Evolutionary conservation across 2,329 filamentous ascomycete genomes (phyloP), one percentile per base, ranked within the genome.

Genomic region (Colletotrichum sp.): DNA sequence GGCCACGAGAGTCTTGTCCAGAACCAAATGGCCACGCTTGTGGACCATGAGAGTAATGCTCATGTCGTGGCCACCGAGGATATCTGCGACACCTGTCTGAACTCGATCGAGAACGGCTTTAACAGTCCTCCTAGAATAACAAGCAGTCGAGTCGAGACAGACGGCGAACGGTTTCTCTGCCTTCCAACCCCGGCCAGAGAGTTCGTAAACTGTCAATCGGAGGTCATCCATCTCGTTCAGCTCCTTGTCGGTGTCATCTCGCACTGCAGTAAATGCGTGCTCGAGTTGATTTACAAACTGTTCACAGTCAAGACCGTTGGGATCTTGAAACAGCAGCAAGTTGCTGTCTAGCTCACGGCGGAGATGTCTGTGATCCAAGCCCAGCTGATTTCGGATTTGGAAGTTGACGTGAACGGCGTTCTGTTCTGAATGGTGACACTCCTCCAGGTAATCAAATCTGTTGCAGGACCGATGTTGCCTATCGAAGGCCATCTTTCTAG

Each of bases 11-110:
- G 85, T 86, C 77, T 89, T 89, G 79, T 89, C 86, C n/a, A 90
- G 75, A 16, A 91, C 84, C 26, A 89, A 85, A 72, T 91, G 89
- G 1, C 89, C 89, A 59, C 89, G 86, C 79, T 91, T 91, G 77
- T 89, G 84, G 8, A 87, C 86, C 4, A 84, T 86, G 79, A 91
- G 82, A 26, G 85, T 87, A 67, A 90, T 83, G 7, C 86, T 84
- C 52, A 86, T 84, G 28, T 88, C 86, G 72, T 88, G 86, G 28
- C 87, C 86, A 65, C 86, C 85, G 28, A 91, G 83, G 7, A 89
- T 85, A 68, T 90, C 86, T 21, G 85, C 83, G 8, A 91, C 85
- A 6, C 89, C 88, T 2, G 88, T 87, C 78, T 90, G 87, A 24
- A 91, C 81, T 48, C 89, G 86, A 71, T 90, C 88, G 32, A 91